Base-by-base conservation (phyloP, 352 stramenopile genomes). In the Phytophthora europaea region DNA sequence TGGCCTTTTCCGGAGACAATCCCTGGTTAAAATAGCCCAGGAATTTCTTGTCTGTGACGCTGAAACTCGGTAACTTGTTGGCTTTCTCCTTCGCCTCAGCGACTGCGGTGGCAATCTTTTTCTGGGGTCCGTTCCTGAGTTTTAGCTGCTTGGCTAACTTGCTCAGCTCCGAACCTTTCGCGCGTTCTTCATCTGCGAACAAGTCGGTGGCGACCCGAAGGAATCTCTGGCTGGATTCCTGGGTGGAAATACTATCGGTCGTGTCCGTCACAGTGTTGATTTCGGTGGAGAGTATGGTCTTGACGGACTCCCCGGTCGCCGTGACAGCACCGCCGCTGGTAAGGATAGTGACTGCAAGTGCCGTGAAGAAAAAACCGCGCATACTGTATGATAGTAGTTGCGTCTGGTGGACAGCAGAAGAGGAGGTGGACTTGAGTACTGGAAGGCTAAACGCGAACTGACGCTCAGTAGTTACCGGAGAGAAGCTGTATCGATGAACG, bases 71-170 rank as follows among this genome's bases (percentile, higher is more conserved):
- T 10, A n/a, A 26, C 16, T 8, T 15, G n/a, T n/a, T 60, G 53
- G 43, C 6, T 12, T 45, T 43, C 31, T 31, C 18, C 53, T 23
- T 43, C 18, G 53, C 31, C 16, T 60, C 33, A 9, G 26, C 53
- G 40, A 12, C 26, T 31, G 26, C 53, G 9, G 33, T 20, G 2
- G 54, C 54, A 36, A 61, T 34, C 54, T 61, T 48, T 20, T 61
- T 31, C 26, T 61, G 7, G 13, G 18, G 13, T 50, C 15, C n/a
- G 4, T 34, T 33, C 9, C 36, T 50, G 5, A 36, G 3, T 45
- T 61, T 33, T 34, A 61, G 54, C 34, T 50, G n/a, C n/a, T 61
- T 61, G 33, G 22, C 36, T 5, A 61, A 12, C 18, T 23, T 61
- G 13, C 47, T n/a, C 18, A 61, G 20, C 2, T 20, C 36, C 10